phyloP scores from a whole-genome alignment of 345 rosid species.

The Populus davidiana region DNA sequence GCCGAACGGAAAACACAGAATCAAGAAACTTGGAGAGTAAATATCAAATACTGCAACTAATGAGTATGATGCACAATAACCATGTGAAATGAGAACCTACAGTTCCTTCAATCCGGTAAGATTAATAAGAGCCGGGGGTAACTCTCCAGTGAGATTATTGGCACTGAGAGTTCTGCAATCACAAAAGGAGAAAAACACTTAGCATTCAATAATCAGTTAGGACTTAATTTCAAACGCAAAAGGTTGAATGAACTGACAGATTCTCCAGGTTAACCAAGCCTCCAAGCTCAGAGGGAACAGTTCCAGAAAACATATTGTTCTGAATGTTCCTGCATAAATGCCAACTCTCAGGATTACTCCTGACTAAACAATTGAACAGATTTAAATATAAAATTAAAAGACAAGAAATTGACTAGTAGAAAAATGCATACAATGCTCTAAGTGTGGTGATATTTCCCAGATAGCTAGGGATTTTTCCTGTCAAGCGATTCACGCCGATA shows the following conservation, averaged over 20 bases:
- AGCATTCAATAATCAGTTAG: too few species aligned
- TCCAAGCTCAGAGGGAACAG: slow-evolving; percentile 44
- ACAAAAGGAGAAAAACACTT: background rate
- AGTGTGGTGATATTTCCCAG: too few species aligned
- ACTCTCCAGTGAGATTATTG: slow-evolving; percentile 17
- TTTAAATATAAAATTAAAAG: background rate
- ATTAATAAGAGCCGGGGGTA: slow-evolving; percentile 9
- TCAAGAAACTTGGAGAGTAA: background rate
- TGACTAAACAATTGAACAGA: background rate
- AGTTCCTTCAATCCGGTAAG: slow-evolving; percentile 7
- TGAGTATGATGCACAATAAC: too few species aligned
- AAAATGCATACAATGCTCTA: too few species aligned
- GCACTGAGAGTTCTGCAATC: slow-evolving; percentile 17
- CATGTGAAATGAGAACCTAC: slow-evolving; percentile 3
- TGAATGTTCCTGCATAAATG: slow-evolving; percentile 6
- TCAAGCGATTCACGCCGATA: too few species aligned
- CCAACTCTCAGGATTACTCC: background rate
- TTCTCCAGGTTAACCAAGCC: slow-evolving; percentile 38
- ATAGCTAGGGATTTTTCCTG: too few species aligned
- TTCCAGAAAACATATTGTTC: slow-evolving; percentile 38
- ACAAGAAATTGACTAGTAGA: too few species aligned
- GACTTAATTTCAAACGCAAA: background rate
- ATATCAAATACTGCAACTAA: background rate
- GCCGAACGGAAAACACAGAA: background rate
- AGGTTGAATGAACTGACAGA: slow-evolving; percentile 36